These are phyloP conservation scores for Wickerhamiella azymoides DNA, from an alignment of 805 yeast species.

Conservation along the genomic window DNA sequence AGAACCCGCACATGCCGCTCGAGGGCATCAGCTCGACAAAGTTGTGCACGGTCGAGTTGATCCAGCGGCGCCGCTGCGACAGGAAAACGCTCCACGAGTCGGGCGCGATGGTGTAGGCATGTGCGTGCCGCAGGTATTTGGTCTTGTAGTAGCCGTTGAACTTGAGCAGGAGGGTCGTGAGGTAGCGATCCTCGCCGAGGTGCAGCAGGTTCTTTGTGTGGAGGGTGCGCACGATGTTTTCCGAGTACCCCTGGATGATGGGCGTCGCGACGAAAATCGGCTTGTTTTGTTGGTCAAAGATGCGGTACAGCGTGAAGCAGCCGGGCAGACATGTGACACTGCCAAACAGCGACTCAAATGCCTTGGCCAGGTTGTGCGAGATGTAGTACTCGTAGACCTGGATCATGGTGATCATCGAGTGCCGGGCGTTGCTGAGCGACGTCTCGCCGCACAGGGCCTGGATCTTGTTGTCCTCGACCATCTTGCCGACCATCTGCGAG, in stretches of 20 bases:
- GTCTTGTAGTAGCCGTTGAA: conserved; percentile 44
- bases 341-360: conserved; percentile 48
- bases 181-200: conserved; percentile 48
- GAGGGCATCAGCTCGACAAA: conserved; percentile 46
- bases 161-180: conserved; percentile 41
- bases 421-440: conserved; percentile 37
- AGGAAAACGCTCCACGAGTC: conserved; percentile 41
- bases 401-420: conserved; percentile 42
- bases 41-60: conserved; percentile 51
- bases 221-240: conserved; percentile 42
- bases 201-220: conserved; percentile 47
- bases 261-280: conserved; percentile 50
- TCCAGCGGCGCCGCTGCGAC: conserved; percentile 58
- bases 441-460: conserved; percentile 56
- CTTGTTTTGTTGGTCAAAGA: conserved; percentile 39
- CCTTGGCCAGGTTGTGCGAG: conserved; percentile 50
- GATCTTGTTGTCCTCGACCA: conserved; percentile 40
- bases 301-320: conserved; percentile 45
- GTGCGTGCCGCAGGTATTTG: conserved; percentile 42
- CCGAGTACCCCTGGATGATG: conserved; percentile 41
- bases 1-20: conserved; percentile 49
- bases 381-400: conserved; percentile 53
- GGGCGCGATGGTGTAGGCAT: conserved; percentile 47
- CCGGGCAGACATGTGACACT: conserved; percentile 56
- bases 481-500: conserved; percentile 41